Base-by-base conservation (phyloP, 2,329 filamentous ascomycete genomes). In the Monilinia fructicola region DNA sequence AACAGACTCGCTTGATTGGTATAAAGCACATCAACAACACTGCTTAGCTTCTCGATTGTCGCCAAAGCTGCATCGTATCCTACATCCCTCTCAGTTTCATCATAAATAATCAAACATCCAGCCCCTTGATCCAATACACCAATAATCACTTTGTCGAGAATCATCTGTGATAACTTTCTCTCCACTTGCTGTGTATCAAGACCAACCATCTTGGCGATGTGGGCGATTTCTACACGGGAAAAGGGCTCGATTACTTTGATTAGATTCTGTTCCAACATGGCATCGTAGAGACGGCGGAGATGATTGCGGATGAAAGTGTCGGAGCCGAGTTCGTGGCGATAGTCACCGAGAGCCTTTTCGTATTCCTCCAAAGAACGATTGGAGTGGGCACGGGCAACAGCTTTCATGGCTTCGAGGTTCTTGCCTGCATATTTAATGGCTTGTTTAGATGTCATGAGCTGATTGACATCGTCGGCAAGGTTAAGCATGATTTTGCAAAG, bases 401-500 rank as follows among this genome's bases (percentile, higher is more conserved):
- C 93, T 83, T 99, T 99, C 95, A 99, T 99, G 67, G 95, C 95
- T 80, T 99, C 95, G 70, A 99, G 87, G 77, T 92, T 95, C 81
- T 94, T 92, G 74, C 94, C 93, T 42, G 93, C 93, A 77, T 99
- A 98, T 80, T 96, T 95, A 77, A 96, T 87, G 50, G 96, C 95
- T 79, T 97, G 93, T 85, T 99, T 99, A 65, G 92, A 96, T 40
- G 90, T 87, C 87, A 99, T 92, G 73, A 99, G 87, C 76, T 90
- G 88, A 81, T 94, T 96, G 78, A 99, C 94, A 78, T 99, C 96
- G 82, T 98, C 93, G 72, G 88, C 92, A 52, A 96, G 85, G 81
- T 99, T 99, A 73, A 99, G 85, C 96, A 99, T 99, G 79, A 99
- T 95, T 84, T 99, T 99, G 88, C 95, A 98, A 46, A 99, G 88